Conservation (phyloP, 345 rosid species). For the Ceriops zippeliana region DNA sequence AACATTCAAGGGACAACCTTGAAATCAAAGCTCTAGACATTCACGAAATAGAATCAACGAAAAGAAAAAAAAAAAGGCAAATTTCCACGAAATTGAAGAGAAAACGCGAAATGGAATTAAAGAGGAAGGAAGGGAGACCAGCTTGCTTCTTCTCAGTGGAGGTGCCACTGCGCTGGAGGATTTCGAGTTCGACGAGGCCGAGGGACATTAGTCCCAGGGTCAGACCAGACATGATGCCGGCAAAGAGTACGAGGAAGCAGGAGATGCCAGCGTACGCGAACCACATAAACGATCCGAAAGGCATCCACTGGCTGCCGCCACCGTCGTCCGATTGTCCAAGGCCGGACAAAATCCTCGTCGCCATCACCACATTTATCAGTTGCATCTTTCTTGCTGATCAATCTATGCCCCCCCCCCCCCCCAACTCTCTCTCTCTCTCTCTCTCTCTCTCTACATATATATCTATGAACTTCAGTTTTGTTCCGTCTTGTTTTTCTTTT, state of each 20-base stretch:
- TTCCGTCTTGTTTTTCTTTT: too few relatives aligned
- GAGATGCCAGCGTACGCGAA: constrained; percentile 65
- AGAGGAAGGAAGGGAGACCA: constrained; percentile 30
- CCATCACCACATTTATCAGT: constrained; percentile 53
- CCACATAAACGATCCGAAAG: constrained; percentile 61
- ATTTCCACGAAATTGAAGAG: neutral
- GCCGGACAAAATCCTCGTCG: constrained; percentile 51
- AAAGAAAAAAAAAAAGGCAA: neutral
- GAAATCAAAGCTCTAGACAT: too few relatives aligned
- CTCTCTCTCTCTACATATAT: neutral
- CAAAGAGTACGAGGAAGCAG: constrained; percentile 82
- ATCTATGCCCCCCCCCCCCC: neutral
- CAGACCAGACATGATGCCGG: constrained; percentile 96
- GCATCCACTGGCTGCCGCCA: constrained; percentile 35
- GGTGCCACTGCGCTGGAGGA: constrained; percentile 92
- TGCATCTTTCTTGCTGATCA: constrained; percentile 38
- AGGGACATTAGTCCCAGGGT: constrained; percentile 96
- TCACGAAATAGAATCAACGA: neutral
- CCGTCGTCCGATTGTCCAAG: constrained; percentile 26
- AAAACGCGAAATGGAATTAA: neutral
- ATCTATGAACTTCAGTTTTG: too few relatives aligned
- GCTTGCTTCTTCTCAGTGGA: constrained; percentile 86
- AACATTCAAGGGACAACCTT: too few relatives aligned
- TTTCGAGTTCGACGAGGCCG: constrained; percentile 93
- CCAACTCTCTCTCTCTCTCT: neutral